phyloP scores from a whole-genome alignment of 441 rosid genomes.

The Eruca vesicaria region DNA sequence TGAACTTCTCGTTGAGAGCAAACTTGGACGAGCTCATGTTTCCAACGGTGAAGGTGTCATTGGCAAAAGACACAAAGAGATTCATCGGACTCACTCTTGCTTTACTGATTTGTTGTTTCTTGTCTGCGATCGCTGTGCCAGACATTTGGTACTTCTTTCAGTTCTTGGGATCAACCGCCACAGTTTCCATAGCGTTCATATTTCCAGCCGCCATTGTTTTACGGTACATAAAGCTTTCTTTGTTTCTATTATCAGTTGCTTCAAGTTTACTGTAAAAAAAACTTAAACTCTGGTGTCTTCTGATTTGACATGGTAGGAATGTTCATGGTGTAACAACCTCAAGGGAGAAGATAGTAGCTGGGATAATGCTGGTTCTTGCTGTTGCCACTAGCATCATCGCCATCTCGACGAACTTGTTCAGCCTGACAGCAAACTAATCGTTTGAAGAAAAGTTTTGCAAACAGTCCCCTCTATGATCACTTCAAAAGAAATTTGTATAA shows the following conservation, averaged over 20 bases:
- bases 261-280: neutral
- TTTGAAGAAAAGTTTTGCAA: neutral
- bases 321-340: constrained; percentile 59
- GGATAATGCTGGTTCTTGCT: constrained; percentile 64
- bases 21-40: constrained; percentile 74
- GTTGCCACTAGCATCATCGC: constrained; percentile 67
- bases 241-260: neutral
- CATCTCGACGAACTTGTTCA: constrained; percentile 57
- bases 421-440: constrained; percentile 10
- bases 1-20: constrained; percentile 78
- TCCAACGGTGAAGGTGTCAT: constrained; percentile 42
- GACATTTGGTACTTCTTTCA: constrained; percentile 86
- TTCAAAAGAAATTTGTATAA: constrained; percentile 24
- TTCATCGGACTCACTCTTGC: constrained; percentile 53
- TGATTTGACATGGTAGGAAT: constrained; percentile 47
- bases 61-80: constrained; percentile 50
- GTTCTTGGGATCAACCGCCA: constrained; percentile 85
- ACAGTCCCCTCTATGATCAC: constrained; percentile 28
- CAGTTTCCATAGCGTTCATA: constrained; percentile 72
- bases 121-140: constrained; percentile 67
- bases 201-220: constrained; percentile 80
- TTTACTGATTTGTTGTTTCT: constrained; percentile 49
- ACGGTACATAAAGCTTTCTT: constrained; percentile 42
- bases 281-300: neutral
- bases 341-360: constrained; percentile 57